Conservation (phyloP, 2,329 filamentous ascomycete genomes). For the Akanthomyces uredinophilus region DNA sequence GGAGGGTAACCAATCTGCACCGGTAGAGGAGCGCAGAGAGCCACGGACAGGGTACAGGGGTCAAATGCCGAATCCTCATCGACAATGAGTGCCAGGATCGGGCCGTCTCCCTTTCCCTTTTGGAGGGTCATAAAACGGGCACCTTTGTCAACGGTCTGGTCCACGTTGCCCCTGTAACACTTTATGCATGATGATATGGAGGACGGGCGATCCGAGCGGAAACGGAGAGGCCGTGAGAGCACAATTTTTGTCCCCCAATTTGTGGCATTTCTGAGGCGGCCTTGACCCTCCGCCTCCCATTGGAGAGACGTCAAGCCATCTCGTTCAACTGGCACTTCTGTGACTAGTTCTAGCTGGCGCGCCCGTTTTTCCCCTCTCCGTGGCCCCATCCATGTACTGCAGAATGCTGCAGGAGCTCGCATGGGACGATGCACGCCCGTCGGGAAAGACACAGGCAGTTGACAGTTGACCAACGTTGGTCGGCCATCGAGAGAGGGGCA, state of each 20-base stretch:
- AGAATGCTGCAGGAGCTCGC: background rate
- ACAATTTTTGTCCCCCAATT: background rate
- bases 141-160: constrained; percentile 2
- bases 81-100: constrained; percentile 4
- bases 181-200: background rate
- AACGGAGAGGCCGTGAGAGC: background rate
- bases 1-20: too few relatives aligned
- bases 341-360: background rate
- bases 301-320: background rate
- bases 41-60: background rate
- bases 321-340: background rate
- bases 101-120: background rate
- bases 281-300: background rate
- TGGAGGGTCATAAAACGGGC: background rate
- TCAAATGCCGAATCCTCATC: constrained; percentile 7
- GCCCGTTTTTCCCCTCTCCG: background rate
- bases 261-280: background rate
- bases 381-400: background rate
- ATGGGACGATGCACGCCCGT: background rate
- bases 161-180: background rate
- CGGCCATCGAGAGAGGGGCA: background rate
- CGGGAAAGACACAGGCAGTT: background rate
- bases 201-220: background rate
- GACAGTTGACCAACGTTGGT: background rate
- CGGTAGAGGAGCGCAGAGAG: background rate